Conservation (phyloP, 768 basidiomycete genomes). For the Hericium coralloides region DNA sequence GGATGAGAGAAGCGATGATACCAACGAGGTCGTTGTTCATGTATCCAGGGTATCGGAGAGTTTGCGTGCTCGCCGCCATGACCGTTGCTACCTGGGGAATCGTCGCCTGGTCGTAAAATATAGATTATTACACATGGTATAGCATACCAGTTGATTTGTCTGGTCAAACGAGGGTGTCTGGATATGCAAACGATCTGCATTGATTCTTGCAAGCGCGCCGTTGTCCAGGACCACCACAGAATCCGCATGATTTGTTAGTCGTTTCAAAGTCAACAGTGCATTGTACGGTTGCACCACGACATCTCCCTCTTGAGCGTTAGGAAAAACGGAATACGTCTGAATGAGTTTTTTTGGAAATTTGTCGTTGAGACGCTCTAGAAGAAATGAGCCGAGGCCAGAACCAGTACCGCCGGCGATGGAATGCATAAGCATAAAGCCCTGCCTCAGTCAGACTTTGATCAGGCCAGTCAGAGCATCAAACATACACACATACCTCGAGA, state of each 20-base stretch:
- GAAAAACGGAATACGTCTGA: slow-evolving; percentile 98
- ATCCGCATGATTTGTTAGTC: slow-evolving; percentile 93
- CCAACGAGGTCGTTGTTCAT: slow-evolving; percentile 99
- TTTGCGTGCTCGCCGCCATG: slow-evolving; percentile 96
- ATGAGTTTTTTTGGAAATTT: slow-evolving; percentile 98
- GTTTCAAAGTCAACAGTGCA: slow-evolving; percentile 84
- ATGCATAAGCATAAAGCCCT: slow-evolving; percentile 99
- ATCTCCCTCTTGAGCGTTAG: slow-evolving; percentile 86
- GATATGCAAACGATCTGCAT: slow-evolving; percentile 83
- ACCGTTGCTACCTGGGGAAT: slow-evolving; percentile 79
- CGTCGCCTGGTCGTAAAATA: background rate
- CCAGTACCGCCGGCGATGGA: slow-evolving; percentile 99
- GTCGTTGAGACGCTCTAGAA: slow-evolving; percentile 93
- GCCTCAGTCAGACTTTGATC: slow-evolving; percentile 1
- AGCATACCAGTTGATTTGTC: slow-evolving; percentile 74
- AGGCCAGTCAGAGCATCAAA: background rate
- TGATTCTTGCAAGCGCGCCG: slow-evolving; percentile 85
- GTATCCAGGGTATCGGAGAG: slow-evolving; percentile 93
- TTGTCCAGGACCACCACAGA: slow-evolving; percentile 97
- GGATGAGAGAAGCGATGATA: slow-evolving; percentile 93
- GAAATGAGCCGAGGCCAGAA: slow-evolving; percentile 95
- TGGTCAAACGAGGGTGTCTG: slow-evolving; percentile 87
- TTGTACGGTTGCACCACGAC: slow-evolving; percentile 99
- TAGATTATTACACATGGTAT: background rate
- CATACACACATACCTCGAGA: slow-evolving; percentile 58